These are phyloP conservation scores for Gleditsia sinensis DNA, from an alignment of 306 rosid species.

Conservation along the genomic window DNA sequence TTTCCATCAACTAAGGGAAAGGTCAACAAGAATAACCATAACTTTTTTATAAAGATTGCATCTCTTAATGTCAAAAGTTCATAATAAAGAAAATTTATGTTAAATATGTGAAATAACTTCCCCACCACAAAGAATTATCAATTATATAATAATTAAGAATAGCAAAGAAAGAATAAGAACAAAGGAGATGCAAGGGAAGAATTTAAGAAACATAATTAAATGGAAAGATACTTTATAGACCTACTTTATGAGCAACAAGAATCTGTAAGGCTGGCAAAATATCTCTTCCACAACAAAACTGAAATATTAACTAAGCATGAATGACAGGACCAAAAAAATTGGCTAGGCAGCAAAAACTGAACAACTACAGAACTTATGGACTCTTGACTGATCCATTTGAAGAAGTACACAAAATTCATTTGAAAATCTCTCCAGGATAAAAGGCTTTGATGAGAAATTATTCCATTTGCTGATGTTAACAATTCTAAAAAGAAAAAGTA, in stretches of 20 bases:
- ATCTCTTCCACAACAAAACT: constrained; percentile 2
- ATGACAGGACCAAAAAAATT: constrained; percentile 8
- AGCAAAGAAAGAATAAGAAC: constrained; percentile 39
- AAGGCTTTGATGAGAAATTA: constrained; percentile 4
- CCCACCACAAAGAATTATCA: constrained; percentile 23
- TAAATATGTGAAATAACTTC: constrained; percentile 26
- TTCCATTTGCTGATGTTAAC: background rate
- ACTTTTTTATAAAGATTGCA: background rate
- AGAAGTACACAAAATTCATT: constrained; percentile 1
- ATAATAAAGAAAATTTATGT: background rate
- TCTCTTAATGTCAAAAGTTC: background rate
- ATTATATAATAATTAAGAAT: constrained; percentile 14
- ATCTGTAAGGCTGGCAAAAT: constrained; percentile 29
- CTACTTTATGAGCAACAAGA: constrained; percentile 37
- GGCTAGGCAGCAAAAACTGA: constrained; percentile 4
- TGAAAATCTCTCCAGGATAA: background rate
- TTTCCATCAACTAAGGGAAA: constrained; percentile 4
- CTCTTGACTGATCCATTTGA: background rate
- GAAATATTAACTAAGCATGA: background rate
- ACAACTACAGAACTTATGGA: constrained; percentile 13
- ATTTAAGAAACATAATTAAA: constrained; percentile 19
- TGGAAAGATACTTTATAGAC: constrained; percentile 33
- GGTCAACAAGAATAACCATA: constrained; percentile 21
- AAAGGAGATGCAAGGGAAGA: constrained; percentile 37
- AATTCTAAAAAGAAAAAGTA: background rate